Conservation (phyloP, 768 basidiomycete genomes). For the Termitomyces sp. region DNA sequence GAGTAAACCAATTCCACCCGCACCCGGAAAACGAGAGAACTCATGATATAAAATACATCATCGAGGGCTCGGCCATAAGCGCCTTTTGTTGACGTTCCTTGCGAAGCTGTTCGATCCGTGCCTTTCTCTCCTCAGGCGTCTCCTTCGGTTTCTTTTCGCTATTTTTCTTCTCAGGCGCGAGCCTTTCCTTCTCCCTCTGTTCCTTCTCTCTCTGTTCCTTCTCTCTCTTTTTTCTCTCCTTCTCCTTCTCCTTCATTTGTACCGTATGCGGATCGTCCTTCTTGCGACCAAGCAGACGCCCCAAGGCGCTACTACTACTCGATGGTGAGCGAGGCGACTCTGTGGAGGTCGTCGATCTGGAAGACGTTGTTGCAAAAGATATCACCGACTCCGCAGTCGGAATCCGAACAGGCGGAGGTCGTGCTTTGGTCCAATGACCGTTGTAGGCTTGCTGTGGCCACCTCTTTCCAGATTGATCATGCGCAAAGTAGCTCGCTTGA, state of each 20-base stretch:
- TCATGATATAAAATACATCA: neutral
- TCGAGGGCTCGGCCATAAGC: constrained; percentile 8
- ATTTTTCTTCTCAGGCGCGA: constrained; percentile 21
- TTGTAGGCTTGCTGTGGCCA: constrained; percentile 26
- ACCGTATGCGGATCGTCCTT: constrained; percentile 4
- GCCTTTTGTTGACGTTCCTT: constrained; percentile 3
- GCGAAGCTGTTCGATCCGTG: constrained; percentile 8
- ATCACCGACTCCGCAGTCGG: neutral
- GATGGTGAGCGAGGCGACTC: constrained; percentile 13
- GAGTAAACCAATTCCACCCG: neutral
- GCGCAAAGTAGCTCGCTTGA: constrained; percentile 6
- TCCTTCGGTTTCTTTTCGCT: constrained; percentile 15
- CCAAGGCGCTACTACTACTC: constrained; percentile 13
- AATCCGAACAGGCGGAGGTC: neutral
- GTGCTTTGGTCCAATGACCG: constrained; percentile 13
- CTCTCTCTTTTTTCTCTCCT: constrained; percentile 31
- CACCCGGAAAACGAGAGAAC: neutral
- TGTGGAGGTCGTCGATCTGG: neutral
- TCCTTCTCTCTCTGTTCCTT: constrained; percentile 33
- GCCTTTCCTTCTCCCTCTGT: constrained; percentile 30
- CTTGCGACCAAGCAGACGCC: constrained; percentile 20
- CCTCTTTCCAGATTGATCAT: constrained; percentile 12
- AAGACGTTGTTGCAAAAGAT: neutral
- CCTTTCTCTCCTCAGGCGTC: constrained; percentile 13
- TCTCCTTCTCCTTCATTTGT: neutral